Evolutionary conservation across 441 rosid species (phyloP), one percentile per base, ranked within the genome.

Genomic region (Isatis lusitanica): DNA sequence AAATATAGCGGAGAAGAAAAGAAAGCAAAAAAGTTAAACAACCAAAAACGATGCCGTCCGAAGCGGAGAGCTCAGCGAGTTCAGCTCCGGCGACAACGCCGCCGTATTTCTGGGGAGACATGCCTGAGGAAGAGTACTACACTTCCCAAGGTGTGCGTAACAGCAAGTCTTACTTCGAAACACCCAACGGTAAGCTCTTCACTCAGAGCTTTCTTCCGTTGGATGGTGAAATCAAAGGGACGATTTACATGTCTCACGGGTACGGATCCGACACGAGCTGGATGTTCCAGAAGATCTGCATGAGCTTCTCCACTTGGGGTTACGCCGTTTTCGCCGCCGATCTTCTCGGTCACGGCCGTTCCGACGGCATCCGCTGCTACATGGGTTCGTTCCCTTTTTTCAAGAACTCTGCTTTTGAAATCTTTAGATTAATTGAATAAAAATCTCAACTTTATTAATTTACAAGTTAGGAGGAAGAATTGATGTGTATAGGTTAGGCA

Each of bases 281-380:
- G 98, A 10, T 91, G 76, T 91, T 93, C 71, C 97, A 90, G 82
- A 90, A 88, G 88, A 88, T 91, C 28, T 91, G 96, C 70, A 91
- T 93, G 68, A 86, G 52, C 58, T 91, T 40, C 38, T 74, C 91
- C 1, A 79, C 72, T 21, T 93, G 97, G 98, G 98, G 98, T n/a
- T 93, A 87, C 67, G 96, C 98, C 31, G 96, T 93, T 65, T 93
- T 90, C 74, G 94, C 93, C 38, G 96, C 97, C 47, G 97, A 93
- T 81, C 94, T 93, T 58, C 90, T 88, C 7, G 97, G 98, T 5
- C 98, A 93, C 42, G 98, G 97, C 69, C 82, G 94, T 74, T 91
- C 97, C 2, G 98, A 93, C 21, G 98, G 98, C 12, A 68, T 93
- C 12, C 96, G 92, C 21, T 90, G 98, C 84, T 93, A 90, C 68